Conservation (phyloP, 305 asterid genomes). For the Fraxinus nigra region DNA sequence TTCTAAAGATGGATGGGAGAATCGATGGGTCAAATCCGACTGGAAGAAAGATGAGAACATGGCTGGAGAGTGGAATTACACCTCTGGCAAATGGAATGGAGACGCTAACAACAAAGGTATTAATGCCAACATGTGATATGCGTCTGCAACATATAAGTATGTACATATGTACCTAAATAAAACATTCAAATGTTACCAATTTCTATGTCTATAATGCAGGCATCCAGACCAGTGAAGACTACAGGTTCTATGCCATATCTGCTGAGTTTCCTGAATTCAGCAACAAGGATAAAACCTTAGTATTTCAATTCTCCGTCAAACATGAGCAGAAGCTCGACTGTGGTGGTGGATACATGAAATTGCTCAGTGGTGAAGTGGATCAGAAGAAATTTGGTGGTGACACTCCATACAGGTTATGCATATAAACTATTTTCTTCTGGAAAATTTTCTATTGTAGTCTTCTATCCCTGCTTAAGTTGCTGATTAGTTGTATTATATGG, state of each 20-base stretch:
- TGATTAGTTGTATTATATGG: slow-evolving; percentile 20
- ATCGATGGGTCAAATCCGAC: slow-evolving; percentile 89
- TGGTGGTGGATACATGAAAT: slow-evolving; percentile 98
- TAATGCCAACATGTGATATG: background rate
- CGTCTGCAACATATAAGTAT: background rate
- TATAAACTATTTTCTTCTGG: background rate
- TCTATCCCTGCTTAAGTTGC: slow-evolving; percentile 1
- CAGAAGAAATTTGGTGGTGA: slow-evolving; percentile 95
- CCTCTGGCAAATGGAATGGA: slow-evolving; percentile 98
- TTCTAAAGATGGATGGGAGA: slow-evolving; percentile 82
- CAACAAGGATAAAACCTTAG: slow-evolving; percentile 84
- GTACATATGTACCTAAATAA: background rate
- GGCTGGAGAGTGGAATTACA: slow-evolving; percentile 97
- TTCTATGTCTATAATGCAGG: slow-evolving; percentile 40
- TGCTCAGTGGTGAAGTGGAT: slow-evolving; percentile 79
- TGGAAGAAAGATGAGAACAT: slow-evolving; percentile 93
- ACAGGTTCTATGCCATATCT: slow-evolving; percentile 88
- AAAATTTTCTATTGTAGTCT: background rate
- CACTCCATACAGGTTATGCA: slow-evolving; percentile 81
- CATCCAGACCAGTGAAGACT: slow-evolving; percentile 96
- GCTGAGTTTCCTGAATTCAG: slow-evolving; percentile 94
- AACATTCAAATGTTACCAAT: background rate
- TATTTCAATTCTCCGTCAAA: slow-evolving; percentile 91
- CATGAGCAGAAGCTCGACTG: slow-evolving; percentile 99
- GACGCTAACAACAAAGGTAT: slow-evolving; percentile 79